Base-by-base conservation (phyloP, 805 yeast genomes). In the Kodamaea laetipori region DNA sequence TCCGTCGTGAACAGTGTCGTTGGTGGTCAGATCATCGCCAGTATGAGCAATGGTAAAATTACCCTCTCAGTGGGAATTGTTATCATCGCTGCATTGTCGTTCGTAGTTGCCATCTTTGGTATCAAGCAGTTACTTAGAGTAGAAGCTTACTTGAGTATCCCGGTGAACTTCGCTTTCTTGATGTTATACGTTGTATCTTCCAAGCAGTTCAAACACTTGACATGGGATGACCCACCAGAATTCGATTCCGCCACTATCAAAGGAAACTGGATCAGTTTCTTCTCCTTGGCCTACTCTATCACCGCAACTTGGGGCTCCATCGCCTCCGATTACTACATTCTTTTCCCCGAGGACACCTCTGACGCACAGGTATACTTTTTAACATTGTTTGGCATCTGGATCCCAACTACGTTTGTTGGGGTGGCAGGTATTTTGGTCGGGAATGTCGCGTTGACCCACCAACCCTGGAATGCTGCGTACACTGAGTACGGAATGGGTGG, bases 241-340 rank as follows among this genome's bases (percentile, higher is more conserved):
- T 36, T 42, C 15, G 67, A 64, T 41, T 9, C 60, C 3, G 49
- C 58, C 11, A 77, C 86, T 0, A 63, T 77, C 3, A 70, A 71
- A 41, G 95, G 95, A n/a, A 76, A 80, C 55, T 78, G 85, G 74
- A 61, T 88, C 21, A 77, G 87, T 10, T 86, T 81, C 61, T 86
- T 88, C 54, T 76, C 89, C 1, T 70, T 87, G 43, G 73, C 82
- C 34, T 86, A 86, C 56, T 81, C 95, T 21, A 81, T 84, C 37
- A 87, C 96, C 3, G 78, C 88, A 3, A 86, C 96, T 1, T 89
- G 96, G 96, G 90, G 95, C 34, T 83, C 90, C 2, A 77, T 86
- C 47, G 87, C 96, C 0, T 74, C 90, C 0, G 97, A 89, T 63
- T 89, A 89, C 61, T 86, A 86, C 61, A 78, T 89, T 38, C 70